phyloP scores from a whole-genome alignment of 1,139 yeast species.

The Wickerhamiella pararugosa region DNA sequence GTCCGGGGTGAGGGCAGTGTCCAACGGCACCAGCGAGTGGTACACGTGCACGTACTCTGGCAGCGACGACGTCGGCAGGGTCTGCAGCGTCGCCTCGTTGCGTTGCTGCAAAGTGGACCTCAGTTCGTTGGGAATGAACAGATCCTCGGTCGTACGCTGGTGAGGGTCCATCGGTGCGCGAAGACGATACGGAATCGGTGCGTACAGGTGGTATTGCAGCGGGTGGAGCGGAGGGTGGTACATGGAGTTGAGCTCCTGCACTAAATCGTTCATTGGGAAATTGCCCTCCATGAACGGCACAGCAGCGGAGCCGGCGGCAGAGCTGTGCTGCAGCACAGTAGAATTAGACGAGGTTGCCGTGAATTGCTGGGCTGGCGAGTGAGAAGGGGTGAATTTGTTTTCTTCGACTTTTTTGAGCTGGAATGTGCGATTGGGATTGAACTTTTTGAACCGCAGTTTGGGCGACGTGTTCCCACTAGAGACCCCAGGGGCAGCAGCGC shows the following conservation, averaged over 20 bases:
- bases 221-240: constrained; percentile 33
- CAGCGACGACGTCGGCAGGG: constrained; percentile 43
- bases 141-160: constrained; percentile 50
- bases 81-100: constrained; percentile 70
- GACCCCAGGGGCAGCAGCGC: not conserved
- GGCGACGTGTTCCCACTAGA: constrained; percentile 1
- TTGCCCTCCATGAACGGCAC: constrained; percentile 1
- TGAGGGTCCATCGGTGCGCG: constrained; percentile 38
- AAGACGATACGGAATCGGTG: constrained; percentile 77
- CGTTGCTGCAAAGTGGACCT: constrained; percentile 58
- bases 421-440: constrained; percentile 27
- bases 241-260: constrained; percentile 6
- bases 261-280: not conserved
- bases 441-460: constrained; percentile 37
- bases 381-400: constrained; percentile 4
- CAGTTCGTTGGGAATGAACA: constrained; percentile 59
- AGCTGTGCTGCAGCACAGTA: not conserved
- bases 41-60: constrained; percentile 72
- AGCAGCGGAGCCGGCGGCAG: not conserved
- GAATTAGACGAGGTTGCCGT: constrained; percentile 1
- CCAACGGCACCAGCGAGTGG: constrained; percentile 79
- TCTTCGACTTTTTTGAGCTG: constrained; percentile 5
- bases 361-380: not conserved
- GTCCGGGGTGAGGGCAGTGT: constrained; percentile 23
- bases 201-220: constrained; percentile 74